These are phyloP conservation scores for Podospora anserina DNA, from an alignment of 495 filamentous ascomycete genomes.

Conservation along the genomic window DNA sequence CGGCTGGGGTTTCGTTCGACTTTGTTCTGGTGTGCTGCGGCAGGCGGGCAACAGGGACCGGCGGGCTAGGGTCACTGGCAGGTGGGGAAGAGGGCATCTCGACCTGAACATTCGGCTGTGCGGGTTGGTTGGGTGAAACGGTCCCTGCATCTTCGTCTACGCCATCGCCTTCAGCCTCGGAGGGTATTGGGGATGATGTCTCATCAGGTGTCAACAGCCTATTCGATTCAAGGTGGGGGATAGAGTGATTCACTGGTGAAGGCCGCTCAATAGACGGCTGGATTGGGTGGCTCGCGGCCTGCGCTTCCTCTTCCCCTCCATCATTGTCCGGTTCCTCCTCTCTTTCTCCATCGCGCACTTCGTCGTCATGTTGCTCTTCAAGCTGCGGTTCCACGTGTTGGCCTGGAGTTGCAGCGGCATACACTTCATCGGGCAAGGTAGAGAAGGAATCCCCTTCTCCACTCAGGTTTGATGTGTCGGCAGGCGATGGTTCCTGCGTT, in stretches of 20 bases:
- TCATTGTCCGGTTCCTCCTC: neutral
- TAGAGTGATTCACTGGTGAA: slow-evolving; percentile 37
- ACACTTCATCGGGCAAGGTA: slow-evolving; percentile 45
- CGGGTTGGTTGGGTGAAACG: neutral
- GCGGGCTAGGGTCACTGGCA: slow-evolving; percentile 8
- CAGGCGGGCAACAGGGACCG: slow-evolving; percentile 3
- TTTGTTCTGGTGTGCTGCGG: slow-evolving; percentile 23
- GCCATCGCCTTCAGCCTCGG: slow-evolving; percentile 20
- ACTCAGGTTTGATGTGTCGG: slow-evolving; percentile 22
- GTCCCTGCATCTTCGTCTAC: neutral
- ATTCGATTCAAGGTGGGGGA: slow-evolving; percentile 36
- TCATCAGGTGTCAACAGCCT: slow-evolving; percentile 55
- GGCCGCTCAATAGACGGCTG: slow-evolving; percentile 38
- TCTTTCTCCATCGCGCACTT: neutral
- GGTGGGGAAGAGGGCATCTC: slow-evolving; percentile 37
- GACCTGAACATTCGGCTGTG: slow-evolving; percentile 12
- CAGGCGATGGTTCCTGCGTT: slow-evolving; percentile 19
- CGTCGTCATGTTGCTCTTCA: neutral
- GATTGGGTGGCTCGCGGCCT: slow-evolving; percentile 23
- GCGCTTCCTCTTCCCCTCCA: slow-evolving; percentile 4
- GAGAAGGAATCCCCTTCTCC: slow-evolving; percentile 54
- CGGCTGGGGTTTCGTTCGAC: slow-evolving; percentile 34
- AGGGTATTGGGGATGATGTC: slow-evolving; percentile 49
- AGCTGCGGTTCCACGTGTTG: slow-evolving; percentile 19
- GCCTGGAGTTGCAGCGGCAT: slow-evolving; percentile 49